phyloP scores from a whole-genome alignment of 2,329 filamentous ascomycete species.

The Graphilbum sp. region DNA sequence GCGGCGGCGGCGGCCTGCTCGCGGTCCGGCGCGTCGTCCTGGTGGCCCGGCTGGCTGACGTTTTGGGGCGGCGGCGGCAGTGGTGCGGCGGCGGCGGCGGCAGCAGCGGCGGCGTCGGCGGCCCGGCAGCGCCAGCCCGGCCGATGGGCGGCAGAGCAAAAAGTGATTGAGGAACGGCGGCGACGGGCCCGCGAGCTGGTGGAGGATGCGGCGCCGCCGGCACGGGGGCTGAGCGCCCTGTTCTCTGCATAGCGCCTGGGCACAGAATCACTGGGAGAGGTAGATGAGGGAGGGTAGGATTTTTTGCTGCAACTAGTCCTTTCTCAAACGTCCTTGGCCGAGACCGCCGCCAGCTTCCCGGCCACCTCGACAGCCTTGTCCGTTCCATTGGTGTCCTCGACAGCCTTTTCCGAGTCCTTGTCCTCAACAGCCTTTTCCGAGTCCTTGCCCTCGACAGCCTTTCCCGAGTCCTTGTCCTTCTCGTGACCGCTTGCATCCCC shows the following conservation, averaged over 20 bases:
- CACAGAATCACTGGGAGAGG: background rate
- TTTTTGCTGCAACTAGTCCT: no score
- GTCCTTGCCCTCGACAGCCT: background rate
- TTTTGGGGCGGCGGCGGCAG: constrained; percentile 20
- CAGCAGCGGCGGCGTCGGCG: constrained; percentile 17
- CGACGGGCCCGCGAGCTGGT: constrained; percentile 34
- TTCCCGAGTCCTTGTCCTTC: background rate
- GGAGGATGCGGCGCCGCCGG: constrained; percentile 27
- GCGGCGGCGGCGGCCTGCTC: constrained; percentile 2
- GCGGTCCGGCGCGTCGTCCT: constrained; percentile 8
- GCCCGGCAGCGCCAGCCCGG: constrained; percentile 19
- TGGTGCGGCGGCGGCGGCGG: constrained; percentile 14
- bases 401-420: background rate
- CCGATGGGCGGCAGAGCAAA: constrained; percentile 39
- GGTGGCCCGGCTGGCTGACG: constrained; percentile 20
- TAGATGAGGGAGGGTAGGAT: no score
- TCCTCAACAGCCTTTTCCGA: background rate
- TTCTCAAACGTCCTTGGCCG: no score
- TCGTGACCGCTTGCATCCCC: background rate
- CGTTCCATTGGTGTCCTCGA: no score
- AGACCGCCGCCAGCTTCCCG: no score
- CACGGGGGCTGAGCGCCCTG: constrained; percentile 4
- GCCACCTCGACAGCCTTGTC: no score
- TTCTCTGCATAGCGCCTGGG: background rate
- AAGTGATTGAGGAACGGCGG: constrained; percentile 34